Conservation (phyloP, 2,329 filamentous ascomycete genomes). For the Raffaelea ambrosiae region DNA sequence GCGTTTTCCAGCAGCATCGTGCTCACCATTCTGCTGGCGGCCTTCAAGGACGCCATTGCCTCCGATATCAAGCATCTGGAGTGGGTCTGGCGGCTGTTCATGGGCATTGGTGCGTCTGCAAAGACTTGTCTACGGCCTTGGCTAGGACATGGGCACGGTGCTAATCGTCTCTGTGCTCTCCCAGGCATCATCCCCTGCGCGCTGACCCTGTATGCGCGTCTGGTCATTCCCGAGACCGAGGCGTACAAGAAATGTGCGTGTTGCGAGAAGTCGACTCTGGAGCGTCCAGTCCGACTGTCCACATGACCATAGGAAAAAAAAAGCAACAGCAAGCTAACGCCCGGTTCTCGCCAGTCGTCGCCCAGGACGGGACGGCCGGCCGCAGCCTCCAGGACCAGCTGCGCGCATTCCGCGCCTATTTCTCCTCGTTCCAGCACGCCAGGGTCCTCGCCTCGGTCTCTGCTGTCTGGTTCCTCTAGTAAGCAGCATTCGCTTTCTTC, state of each 20-base stretch:
- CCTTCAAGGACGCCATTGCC: neutral
- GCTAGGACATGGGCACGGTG: neutral
- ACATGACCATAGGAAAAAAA: neutral
- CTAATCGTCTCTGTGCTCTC: too few relatives aligned
- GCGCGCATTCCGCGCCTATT: slow-evolving; percentile 6
- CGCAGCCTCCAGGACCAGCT: slow-evolving; percentile 1
- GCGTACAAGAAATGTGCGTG: slow-evolving; percentile 1
- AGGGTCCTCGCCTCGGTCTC: slow-evolving; percentile 4
- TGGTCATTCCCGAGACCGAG: neutral
- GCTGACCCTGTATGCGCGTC: neutral
- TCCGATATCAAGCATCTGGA: neutral
- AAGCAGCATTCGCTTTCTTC: too few relatives aligned
- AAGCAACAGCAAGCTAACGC: too few relatives aligned
- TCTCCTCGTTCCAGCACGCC: slow-evolving; percentile 1
- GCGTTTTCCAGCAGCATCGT: neutral
- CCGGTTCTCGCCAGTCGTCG: too few relatives aligned
- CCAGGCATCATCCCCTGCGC: slow-evolving; percentile 1
- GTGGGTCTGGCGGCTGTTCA: slow-evolving; percentile 2
- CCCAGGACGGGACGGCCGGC: neutral
- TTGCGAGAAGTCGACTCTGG: neutral
- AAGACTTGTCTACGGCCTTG: neutral
- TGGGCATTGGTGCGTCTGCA: slow-evolving; percentile 2
- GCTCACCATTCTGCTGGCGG: slow-evolving; percentile 1
- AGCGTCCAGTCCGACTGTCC: too few relatives aligned
- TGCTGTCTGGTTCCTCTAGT: slow-evolving; percentile 4